Evolutionary conservation across 1,284 basidiomycete genomes (phyloP).

Genomic region (Vanrija pseudolonga): DNA sequence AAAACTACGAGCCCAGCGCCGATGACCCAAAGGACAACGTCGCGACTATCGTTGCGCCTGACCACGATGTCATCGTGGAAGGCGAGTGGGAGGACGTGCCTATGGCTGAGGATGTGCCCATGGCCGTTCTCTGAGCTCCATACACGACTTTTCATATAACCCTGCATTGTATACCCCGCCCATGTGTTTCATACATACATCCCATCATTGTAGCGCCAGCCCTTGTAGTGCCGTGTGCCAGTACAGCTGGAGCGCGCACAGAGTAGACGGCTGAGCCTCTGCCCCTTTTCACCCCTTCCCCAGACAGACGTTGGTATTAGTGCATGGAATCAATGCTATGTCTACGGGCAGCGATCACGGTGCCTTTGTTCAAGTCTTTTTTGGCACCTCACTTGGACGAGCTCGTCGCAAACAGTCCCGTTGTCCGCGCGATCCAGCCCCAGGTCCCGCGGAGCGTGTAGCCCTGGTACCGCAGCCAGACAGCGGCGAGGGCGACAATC

Average conservation of each 20-base stretch:
- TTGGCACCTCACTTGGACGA: too few relatives aligned
- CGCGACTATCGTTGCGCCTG: background rate
- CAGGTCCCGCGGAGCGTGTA: slow-evolving; percentile 42
- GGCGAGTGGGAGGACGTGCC: background rate
- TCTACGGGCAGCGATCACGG: background rate
- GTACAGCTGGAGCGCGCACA: background rate
- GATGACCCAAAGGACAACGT: background rate
- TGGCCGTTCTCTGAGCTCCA: background rate
- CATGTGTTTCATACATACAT: background rate
- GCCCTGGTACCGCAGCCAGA: slow-evolving; percentile 46
- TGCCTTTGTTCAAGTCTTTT: background rate
- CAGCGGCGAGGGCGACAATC: slow-evolving; percentile 28
- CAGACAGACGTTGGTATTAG: background rate
- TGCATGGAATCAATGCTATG: slow-evolving; percentile 4
- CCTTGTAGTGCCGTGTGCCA: background rate
- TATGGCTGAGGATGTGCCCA: too few relatives aligned
- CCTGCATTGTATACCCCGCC: slow-evolving; percentile 7
- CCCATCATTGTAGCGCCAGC: background rate
- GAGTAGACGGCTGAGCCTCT: too few relatives aligned
- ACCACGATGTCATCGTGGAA: background rate
- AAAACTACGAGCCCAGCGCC: slow-evolving; percentile 37
- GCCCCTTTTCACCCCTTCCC: too few relatives aligned
- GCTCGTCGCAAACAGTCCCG: slow-evolving; percentile 7
- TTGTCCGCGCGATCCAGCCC: slow-evolving; percentile 34
- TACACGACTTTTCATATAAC: background rate